Evolutionary conservation across 495 filamentous ascomycete species (phyloP), one percentile per base, ranked within the genome.

Genomic region (Saxophila tyrrhenica): DNA sequence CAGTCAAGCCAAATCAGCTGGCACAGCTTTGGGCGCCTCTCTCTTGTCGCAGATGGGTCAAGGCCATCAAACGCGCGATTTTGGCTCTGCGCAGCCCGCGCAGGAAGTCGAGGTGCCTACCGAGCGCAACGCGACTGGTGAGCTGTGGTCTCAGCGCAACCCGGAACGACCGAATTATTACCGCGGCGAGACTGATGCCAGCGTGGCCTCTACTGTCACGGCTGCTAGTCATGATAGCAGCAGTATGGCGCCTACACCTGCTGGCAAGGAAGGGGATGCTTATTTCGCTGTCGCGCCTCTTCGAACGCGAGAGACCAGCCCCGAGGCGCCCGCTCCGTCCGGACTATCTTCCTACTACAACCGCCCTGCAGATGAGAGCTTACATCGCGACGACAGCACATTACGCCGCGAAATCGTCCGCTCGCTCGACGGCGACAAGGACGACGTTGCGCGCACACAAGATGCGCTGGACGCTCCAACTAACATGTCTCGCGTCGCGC

Each of bases 401-500:
- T n/a, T 44, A 5, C 41, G 41, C 7, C 15, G 41, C 16, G 41
- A 44, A n/a, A 44, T 44, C n/a, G 41, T 44, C 7, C 7, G 19
- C 7, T 17, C 16, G 7, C 41, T 44, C 59, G 89, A 94, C 55
- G 76, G 80, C 49, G 88, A 77, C 59, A 9, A 48, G 29, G 54
- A 57, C n/a, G 58, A 61, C 41, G 35, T 20, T 15, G 54, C 48
- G 23, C 17, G 55, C 21, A 49, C 50, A 19, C 54, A 55, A 46
- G 58, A 57, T n/a, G 54, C 55, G 11, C 52, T 60, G 19, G 52
- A 60, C 23, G 58, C 58, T 15, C 58, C 54, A 10, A 53, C 41
- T 16, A 60, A 56, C 51, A 21, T 7, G n/a, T 2, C 32, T 11
- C 10, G 50, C 20, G 32, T 56, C 7, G 48, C 25, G 23, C 16